A percentile compares a stretch with the other conserved stretches of the same genome.
phyloP scores from a whole-genome alignment of 2,329 filamentous ascomycete genomes.

The Dactylonectria macrodidyma region DNA sequence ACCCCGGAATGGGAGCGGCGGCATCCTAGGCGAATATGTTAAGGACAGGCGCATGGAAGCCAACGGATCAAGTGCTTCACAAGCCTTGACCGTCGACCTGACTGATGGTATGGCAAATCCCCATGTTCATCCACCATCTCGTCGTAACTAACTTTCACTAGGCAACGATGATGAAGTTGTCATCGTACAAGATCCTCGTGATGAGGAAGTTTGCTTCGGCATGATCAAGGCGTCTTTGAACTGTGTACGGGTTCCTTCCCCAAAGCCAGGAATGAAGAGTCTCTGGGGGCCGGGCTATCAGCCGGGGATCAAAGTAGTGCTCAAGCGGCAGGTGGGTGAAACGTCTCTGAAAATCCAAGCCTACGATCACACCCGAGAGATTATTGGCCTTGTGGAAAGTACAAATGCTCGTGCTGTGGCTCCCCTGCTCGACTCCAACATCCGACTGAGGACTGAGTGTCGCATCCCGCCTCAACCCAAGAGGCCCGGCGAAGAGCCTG shows the following conservation, averaged over 20 bases:
- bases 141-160: conserved; percentile 31
- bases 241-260: conserved; percentile 77
- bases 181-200: conserved; percentile 71
- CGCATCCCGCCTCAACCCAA: conserved; percentile 79
- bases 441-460: conserved; percentile 78
- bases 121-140: not conserved
- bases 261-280: conserved; percentile 73
- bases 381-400: conserved; percentile 83
- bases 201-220: conserved; percentile 86
- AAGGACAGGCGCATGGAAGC: conserved; percentile 70
- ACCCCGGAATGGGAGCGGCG: conserved; percentile 64
- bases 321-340: conserved; percentile 72
- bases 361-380: conserved; percentile 77
- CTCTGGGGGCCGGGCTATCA: conserved; percentile 74
- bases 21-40: conserved; percentile 76
- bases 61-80: conserved; percentile 44
- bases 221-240: conserved; percentile 79
- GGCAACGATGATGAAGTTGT: conserved; percentile 70
- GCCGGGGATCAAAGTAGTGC: conserved; percentile 81
- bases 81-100: conserved; percentile 69
- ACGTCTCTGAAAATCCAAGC: conserved; percentile 76
- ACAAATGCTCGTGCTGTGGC: conserved; percentile 77
- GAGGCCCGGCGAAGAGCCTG: conserved; percentile 73
- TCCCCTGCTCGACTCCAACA: conserved; percentile 79
- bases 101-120: conserved; percentile 62